Base-by-base conservation (phyloP, 2,329 filamentous ascomycete genomes). In the Ascochyta koolunga region DNA sequence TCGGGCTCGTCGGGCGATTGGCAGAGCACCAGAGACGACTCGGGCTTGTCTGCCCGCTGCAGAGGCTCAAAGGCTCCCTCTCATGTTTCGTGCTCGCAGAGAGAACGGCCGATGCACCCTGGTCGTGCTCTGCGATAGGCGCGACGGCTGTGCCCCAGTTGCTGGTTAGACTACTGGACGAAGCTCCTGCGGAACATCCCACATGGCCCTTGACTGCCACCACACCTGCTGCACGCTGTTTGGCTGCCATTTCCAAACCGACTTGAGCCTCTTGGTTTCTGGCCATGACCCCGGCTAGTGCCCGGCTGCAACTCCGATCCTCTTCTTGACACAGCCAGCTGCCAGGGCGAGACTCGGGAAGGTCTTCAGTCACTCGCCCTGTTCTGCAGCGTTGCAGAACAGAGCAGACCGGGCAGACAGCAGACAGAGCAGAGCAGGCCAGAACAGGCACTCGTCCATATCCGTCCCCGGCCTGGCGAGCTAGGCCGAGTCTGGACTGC, bases 401-500 rank as follows among this genome's bases (percentile, higher is more conserved):
- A 43, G 50, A n/a, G n/a, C n/a, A n/a, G n/a, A n/a, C n/a, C n/a
- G n/a, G n/a, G n/a, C n/a, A n/a, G n/a, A n/a, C n/a, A n/a, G n/a
- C n/a, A n/a, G n/a, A n/a, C n/a, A n/a, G n/a, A n/a, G n/a, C n/a
- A n/a, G n/a, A n/a, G n/a, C n/a, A n/a, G n/a, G n/a, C n/a, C 50
- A 42, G 29, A 16, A n/a, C 32, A 21, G 22, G 25, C 44, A 44
- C 35, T 21, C 24, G 27, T 31, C 35, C 27, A 43, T 37, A 16
- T 31, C 44, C 44, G 25, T 42, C 33, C 22, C 35, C 33, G 19
- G 19, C 18, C 37, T 44, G 25, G 36, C 39, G 35, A 43, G 38
- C 50, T 39, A 43, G 31, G 13, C 32, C 21, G 27, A 22, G 35
- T 44, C 44, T 44, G 39, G 50, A 25, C 48, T 54, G 44, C 51